A percentile compares a stretch with the other conserved stretches of the same genome.
These are phyloP conservation scores for Irpex sp. DNA, from an alignment of 1,284 basidiomycete species.

Conservation along the genomic window DNA sequence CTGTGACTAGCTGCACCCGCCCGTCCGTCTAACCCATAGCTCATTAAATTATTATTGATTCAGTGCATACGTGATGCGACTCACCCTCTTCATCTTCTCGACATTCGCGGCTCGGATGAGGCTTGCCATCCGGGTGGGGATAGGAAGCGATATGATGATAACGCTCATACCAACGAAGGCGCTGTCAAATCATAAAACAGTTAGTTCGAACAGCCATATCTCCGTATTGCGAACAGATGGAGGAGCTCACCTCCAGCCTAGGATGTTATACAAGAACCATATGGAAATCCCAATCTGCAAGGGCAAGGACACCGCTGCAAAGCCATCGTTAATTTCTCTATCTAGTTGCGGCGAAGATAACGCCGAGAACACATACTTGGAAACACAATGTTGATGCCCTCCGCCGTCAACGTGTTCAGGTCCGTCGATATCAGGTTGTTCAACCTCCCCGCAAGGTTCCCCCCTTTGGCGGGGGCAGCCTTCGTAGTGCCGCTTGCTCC, in stretches of 20 bases:
- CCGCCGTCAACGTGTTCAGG: conserved; percentile 29
- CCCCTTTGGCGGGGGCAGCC: conserved; percentile 22
- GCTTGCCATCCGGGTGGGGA: conserved; percentile 35
- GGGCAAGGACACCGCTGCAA: conserved; percentile 32
- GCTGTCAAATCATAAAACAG: conserved; percentile 17
- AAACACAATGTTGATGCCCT: neutral
- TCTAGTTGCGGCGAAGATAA: too few species aligned
- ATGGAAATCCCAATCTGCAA: conserved; percentile 33
- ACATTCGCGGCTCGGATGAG: conserved; percentile 25
- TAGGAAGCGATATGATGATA: conserved; percentile 47
- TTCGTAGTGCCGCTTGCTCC: neutral
- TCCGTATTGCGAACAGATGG: too few species aligned
- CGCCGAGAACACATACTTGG: conserved; percentile 10
- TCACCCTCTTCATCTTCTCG: conserved; percentile 30
- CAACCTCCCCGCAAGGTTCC: conserved; percentile 45
- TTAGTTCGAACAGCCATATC: too few species aligned
- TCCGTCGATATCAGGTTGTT: conserved; percentile 41
- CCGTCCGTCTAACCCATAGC: conserved; percentile 38
- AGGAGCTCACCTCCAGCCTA: conserved; percentile 37
- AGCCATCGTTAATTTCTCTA: neutral
- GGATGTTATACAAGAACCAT: conserved; percentile 36
- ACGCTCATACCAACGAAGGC: conserved; percentile 48
- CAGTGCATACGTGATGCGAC: conserved; percentile 5
- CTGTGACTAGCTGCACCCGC: conserved; percentile 47
- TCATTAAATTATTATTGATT: neutral